Evolutionary conservation across 441 rosid species (phyloP), one percentile per base, ranked within the genome.

Genomic region (Syzygium syzygioides): DNA sequence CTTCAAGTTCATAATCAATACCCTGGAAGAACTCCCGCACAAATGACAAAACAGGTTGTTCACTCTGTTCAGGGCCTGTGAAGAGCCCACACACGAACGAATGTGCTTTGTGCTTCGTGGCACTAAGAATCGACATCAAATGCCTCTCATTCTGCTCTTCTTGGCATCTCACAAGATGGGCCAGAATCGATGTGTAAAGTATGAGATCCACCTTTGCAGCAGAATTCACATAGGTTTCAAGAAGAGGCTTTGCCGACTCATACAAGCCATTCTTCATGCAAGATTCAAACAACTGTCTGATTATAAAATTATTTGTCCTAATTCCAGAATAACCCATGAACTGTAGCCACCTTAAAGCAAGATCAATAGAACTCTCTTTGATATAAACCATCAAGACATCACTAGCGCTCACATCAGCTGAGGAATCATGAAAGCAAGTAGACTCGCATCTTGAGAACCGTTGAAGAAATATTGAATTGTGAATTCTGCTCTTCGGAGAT

Each of bases 251-350:
- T 68, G 98, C 99, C n/a, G 98, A 95, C 89, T 98, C 99, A 76
- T 95, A 97, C 53, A 94, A 71, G 59, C 96, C 96, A 88, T 90
- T 94, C 95, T 96, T 98, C 99, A 97, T 98, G 89, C 98, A 96
- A 52, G 99, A 98, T 83, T 98, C 99, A 50, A 98, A 98, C 91
- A 98, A 91, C 93, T 98, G 99, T 90, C 99, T 92, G 88, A 98
- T 94, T 89, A 98, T 98, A 89, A 98, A 98, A 90, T 95, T 98
- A 90, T 98, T 98, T 84, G 99, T 97, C 92, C 95, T 93, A 88
- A 98, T 95, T 53, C 98, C 97, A 2, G 99, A 98, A 41, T 99
- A 97, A 79, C 96, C 99, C 98, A 98, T 97, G 93, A 98, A 98
- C 83, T 95, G 94, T 20, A 98, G 93, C 99, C 99, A 98, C 87